Base-by-base conservation (phyloP, 345 rosid species). In the Populus deltoides region DNA sequence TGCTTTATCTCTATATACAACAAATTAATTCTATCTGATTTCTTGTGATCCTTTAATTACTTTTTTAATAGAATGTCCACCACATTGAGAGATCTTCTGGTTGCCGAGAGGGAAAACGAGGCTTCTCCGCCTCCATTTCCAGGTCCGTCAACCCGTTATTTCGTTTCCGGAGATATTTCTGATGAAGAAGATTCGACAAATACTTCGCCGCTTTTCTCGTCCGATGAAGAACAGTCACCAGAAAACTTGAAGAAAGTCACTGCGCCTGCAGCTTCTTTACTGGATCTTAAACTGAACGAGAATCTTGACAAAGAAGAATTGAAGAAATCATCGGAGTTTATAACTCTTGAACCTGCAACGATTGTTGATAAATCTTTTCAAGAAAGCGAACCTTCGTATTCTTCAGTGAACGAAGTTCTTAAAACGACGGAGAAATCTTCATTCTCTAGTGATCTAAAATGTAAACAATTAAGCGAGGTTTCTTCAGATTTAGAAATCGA, bases 61-160 rank as follows among this genome's bases (percentile, higher is more conserved):
- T 8, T 1, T 47, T 13, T 66, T 25, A 29, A 33, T 43, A 79
- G 80, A 76, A 82, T 79, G 82, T 16, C 74, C 12, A 79, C 1
- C 18, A 79, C 1, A 63, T 67, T 79, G 33, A 51, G 41, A 70
- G 72, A 75, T 67, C 70, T 59, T 53, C 18, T 71, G 8, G 22
- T 75, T 47, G 63, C 49, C 17, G 73, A 35, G 49, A 72, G 41
- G 67, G 66, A 78, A 75, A 41, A 17, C 13, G 79, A 74, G 76
- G 63, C 47, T 36, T 15, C 68, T 73, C 66, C 53, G 24, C 43
- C 39, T 43, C 71, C 71, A n/a, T 10, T 17, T n/a, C 31, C 29
- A 15, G 15, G 57, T 16, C 35, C 47, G 27, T 36, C 45, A 10
- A 43, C 4, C 39, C 1, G 38, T 27, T 71, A 36, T 6, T 72